A percentile compares a stretch with the other conserved stretches of the same genome.
Evolutionary conservation across 495 filamentous ascomycete genomes (phyloP).

Genomic region (Hypoxylon rickii): DNA sequence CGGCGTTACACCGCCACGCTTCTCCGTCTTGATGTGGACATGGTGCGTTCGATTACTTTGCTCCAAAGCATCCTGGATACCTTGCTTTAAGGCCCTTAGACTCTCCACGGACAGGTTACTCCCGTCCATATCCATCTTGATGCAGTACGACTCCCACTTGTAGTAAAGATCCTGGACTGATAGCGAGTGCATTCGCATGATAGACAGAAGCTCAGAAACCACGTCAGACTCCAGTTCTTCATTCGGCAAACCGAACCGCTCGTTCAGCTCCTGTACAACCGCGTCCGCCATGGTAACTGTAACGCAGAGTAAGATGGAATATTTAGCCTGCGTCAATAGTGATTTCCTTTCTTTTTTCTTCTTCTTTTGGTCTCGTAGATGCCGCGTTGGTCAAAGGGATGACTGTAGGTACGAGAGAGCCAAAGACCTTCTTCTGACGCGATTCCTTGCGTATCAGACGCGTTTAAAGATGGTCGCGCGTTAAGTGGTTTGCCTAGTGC

Average conservation of each 20-base stretch:
- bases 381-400: no score
- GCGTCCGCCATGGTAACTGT: conserved; percentile 55
- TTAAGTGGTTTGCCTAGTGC: conserved; percentile 34
- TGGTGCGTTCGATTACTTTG: conserved; percentile 61
- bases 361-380: not conserved
- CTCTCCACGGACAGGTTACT: conserved; percentile 70
- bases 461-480: conserved; percentile 27
- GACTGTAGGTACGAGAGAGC: no score
- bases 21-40: conserved; percentile 58
- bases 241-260: conserved; percentile 64
- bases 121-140: conserved; percentile 83
- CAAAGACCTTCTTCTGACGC: no score
- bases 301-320: not conserved
- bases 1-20: conserved; percentile 67
- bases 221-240: conserved; percentile 68
- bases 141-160: conserved; percentile 97
- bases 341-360: not conserved
- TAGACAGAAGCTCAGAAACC: conserved; percentile 76
- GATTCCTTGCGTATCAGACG: conserved; percentile 8
- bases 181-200: conserved; percentile 79
- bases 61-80: conserved; percentile 82
- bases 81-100: conserved; percentile 77
- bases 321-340: not conserved
- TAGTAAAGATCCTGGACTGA: conserved; percentile 82
- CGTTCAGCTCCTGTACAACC: conserved; percentile 63